Evolutionary conservation across 139 green algal genomes (phyloP), one percentile per base, ranked within the genome.

Genomic region (Coelastrella sp.): DNA sequence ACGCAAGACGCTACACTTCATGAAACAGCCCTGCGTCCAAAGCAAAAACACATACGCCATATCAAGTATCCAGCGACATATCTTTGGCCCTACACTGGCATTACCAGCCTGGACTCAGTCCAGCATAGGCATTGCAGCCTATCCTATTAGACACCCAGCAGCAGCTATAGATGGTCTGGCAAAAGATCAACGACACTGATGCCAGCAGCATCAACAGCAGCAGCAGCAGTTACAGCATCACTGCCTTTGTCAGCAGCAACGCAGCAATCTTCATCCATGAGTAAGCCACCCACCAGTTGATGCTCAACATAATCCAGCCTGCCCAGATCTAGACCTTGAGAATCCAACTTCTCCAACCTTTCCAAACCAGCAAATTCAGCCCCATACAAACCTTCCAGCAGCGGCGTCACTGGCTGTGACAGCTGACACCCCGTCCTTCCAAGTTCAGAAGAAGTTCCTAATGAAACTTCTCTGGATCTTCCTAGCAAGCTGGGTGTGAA

Each of bases 141-240:
- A 47, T 47, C 32, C 32, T 47, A 47, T 47, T 47, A 47, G 32
- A 47, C 32, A 47, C 32, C 32, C 32, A 47, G 32, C 32, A 47
- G 32, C 32, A 58, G 5, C 61, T 71, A 87, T 19, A 87, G 61
- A 23, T 87, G 61, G 17, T 87, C 81, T n/a, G 83, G 83, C 68
- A 88, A 57, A 17, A 88, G 54, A 68, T 88, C 68, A 16, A 76
- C 56, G 5, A 80, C 47, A 80, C 65, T 32, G 4, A 23, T 59
- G 5, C 32, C 58, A 58, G 32, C 13, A 19, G 13, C 82, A 6
- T 8, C 47, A 32, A 5, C 32, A 66, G 32, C 64, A 79, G 5
- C 82, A 7, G 20, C 20, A n/a, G 54, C 20, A 7, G 5, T 57
- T 68, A n/a, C 79, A 68, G 56, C 73, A 78, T 78, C 23, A 13